Percentiles rank a stretch among this genome's conserved stretches.
Evolutionary conservation across 2,329 filamentous ascomycete species (phyloP).

Genomic region (Verticillium longisporum): DNA sequence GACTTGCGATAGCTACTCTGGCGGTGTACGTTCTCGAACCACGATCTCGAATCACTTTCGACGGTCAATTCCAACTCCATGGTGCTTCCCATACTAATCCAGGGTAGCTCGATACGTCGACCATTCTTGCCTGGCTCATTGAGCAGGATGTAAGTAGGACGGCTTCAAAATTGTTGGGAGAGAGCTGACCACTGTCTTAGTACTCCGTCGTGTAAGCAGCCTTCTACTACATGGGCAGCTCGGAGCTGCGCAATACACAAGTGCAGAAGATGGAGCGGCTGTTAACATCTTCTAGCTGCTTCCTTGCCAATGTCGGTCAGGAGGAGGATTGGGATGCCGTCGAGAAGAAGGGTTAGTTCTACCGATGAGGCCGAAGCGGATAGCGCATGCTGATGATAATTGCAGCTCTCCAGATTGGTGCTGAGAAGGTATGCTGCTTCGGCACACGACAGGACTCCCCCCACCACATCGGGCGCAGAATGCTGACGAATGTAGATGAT

Average conservation of each 20-base stretch:
- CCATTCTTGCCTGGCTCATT: constrained; percentile 9
- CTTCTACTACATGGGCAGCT: neutral
- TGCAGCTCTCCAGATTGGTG: constrained; percentile 10
- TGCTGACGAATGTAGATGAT: constrained; percentile 27
- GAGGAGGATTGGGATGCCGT: constrained; percentile 56
- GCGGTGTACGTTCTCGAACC: constrained; percentile 2
- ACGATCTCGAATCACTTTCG: neutral
- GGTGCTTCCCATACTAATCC: neutral
- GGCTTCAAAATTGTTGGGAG: neutral
- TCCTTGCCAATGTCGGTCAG: constrained; percentile 62
- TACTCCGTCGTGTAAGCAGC: constrained; percentile 5
- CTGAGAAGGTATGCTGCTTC: constrained; percentile 5
- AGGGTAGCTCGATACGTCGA: constrained; percentile 7
- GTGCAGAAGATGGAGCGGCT: too few relatives aligned
- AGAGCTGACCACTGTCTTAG: neutral
- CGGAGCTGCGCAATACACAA: too few relatives aligned
- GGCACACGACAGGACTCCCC: neutral
- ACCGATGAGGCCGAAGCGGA: neutral
- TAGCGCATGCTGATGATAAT: neutral
- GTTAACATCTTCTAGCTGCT: constrained; percentile 17
- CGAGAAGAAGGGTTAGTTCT: constrained; percentile 27
- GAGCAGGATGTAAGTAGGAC: constrained; percentile 1
- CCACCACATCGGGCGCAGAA: too few relatives aligned
- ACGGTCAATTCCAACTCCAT: neutral
- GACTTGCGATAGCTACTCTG: constrained; percentile 3